These are phyloP conservation scores for Aaosphaeria pasadenensis DNA, from an alignment of 2,329 filamentous ascomycete genomes.

Conservation along the genomic window DNA sequence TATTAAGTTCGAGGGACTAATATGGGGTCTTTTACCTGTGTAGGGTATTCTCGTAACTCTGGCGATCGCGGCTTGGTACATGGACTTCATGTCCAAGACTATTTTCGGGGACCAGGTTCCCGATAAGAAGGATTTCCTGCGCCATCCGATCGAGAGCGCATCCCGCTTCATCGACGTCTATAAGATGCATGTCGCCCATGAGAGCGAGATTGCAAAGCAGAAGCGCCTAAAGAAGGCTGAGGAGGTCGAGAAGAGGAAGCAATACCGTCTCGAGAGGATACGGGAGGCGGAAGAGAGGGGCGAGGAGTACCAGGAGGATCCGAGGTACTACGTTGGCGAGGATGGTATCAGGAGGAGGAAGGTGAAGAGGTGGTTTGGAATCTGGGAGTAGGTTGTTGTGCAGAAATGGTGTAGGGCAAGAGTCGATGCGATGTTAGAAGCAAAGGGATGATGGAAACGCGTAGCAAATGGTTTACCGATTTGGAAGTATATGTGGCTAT, in stretches of 20 bases:
- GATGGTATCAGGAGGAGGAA: conserved; percentile 49
- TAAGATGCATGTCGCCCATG: conserved; percentile 71
- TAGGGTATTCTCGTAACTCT: conserved; percentile 68
- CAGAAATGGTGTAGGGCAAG: too few species aligned
- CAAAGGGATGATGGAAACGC: too few species aligned
- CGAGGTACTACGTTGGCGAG: conserved; percentile 36
- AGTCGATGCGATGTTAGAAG: too few species aligned
- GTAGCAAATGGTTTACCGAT: too few species aligned
- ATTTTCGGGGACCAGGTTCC: conserved; percentile 79
- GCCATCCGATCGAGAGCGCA: conserved; percentile 67
- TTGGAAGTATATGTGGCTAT: too few species aligned
- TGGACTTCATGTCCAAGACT: conserved; percentile 76
- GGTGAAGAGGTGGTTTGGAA: conserved; percentile 79
- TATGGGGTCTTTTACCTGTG: neutral
- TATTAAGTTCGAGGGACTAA: neutral
- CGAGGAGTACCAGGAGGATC: conserved; percentile 35
- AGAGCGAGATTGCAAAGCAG: conserved; percentile 65
- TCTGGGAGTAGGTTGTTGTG: conserved; percentile 54
- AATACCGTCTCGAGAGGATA: conserved; percentile 66
- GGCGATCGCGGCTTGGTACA: conserved; percentile 68
- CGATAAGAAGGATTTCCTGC: conserved; percentile 63
- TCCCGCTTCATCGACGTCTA: conserved; percentile 68
- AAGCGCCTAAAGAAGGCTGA: conserved; percentile 71
- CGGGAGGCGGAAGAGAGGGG: conserved; percentile 30
- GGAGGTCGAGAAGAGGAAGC: conserved; percentile 81